Evolutionary conservation across 257 asterid genomes (phyloP), one percentile per base, ranked within the genome.

Genomic region (Hygrophila difformis): DNA sequence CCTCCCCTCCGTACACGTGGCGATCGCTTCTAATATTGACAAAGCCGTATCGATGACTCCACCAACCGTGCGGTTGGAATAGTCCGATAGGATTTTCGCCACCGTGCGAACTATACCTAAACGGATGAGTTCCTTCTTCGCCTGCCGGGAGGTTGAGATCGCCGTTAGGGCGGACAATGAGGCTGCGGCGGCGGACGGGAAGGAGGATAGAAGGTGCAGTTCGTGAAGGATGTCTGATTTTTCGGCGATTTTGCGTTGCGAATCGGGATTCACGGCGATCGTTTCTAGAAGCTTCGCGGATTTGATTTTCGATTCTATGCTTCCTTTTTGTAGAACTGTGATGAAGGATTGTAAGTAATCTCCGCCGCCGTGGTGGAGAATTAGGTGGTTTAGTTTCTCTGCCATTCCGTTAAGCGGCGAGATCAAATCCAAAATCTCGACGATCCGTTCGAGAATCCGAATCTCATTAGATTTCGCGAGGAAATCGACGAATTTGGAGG

Each of bases 1-100:
- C 62, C 97, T 73, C 39, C 97, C 97, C 40, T 78, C 97, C 63
- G 87, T 66, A 56, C 93, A 78, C 69, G 85, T 80, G 20, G 93
- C 83, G 0, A 76, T 57, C 1, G 49, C 41, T 37, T 58, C 95
- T 12, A 87, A n/a, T 35, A 76, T 0, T 39, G 68, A 74, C 56
- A 78, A 0, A 0, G 86, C 74, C 53, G 71, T 75, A 29, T 83
- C 93, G 1, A 57, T 46, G 1, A 73, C 72, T 6, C 28, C 34
- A 1, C 71, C 66, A 4, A 26, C 68, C 55, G 80, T 31, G 9
- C 28, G 1, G 19, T 65, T 40, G 19, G 15, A 7, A 36, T 68
- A 14, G 45, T 69, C 51, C 48, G 85, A 60, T 18, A 87, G 74
- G 57, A 83, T 62, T 21, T 69, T 64, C 12, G 63, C 69, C 0